phyloP scores from a whole-genome alignment of 208 protist species.

The Tetramitus jugosus region DNA sequence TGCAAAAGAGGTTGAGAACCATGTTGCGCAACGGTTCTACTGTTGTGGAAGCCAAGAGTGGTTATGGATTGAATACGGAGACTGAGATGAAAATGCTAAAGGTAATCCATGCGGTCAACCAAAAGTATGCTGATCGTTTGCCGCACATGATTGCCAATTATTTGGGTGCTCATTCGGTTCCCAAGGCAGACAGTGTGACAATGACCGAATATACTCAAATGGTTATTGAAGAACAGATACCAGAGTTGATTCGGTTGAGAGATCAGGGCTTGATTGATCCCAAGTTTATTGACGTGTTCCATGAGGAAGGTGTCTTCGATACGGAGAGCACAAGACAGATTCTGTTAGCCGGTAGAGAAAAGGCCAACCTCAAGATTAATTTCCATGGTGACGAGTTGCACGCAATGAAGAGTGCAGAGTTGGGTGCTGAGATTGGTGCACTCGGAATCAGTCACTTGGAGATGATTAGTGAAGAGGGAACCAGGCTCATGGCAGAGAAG shows the following conservation, averaged over 20 bases:
- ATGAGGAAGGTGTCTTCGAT: constrained; percentile 55
- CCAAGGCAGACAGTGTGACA: constrained; percentile 21
- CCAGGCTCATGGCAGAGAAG: constrained; percentile 44
- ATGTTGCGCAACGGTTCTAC: constrained; percentile 57
- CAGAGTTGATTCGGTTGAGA: constrained; percentile 35
- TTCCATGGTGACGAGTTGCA: constrained; percentile 63
- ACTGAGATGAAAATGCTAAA: constrained; percentile 66
- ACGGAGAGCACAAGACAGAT: constrained; percentile 46
- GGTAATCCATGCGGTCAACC: constrained; percentile 42
- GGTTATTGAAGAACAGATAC: constrained; percentile 47
- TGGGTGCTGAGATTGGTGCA: constrained; percentile 46
- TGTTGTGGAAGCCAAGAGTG: constrained; percentile 55
- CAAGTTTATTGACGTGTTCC: constrained; percentile 51
- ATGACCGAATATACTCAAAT: constrained; percentile 41
- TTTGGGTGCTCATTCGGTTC: constrained; percentile 52
- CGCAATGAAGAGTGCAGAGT: constrained; percentile 43
- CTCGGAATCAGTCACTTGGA: constrained; percentile 54
- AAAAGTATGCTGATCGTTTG: constrained; percentile 26
- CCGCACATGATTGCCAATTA: constrained; percentile 46
- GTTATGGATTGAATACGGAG: constrained; percentile 57
- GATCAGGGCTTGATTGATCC: constrained; percentile 41
- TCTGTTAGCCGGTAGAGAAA: constrained; percentile 41
- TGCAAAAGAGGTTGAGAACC: constrained; percentile 39
- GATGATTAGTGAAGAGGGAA: constrained; percentile 49
- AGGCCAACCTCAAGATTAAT: constrained; percentile 44